Conservation (phyloP, 2,329 filamentous ascomycete genomes). For the Fusarium mexicanum region DNA sequence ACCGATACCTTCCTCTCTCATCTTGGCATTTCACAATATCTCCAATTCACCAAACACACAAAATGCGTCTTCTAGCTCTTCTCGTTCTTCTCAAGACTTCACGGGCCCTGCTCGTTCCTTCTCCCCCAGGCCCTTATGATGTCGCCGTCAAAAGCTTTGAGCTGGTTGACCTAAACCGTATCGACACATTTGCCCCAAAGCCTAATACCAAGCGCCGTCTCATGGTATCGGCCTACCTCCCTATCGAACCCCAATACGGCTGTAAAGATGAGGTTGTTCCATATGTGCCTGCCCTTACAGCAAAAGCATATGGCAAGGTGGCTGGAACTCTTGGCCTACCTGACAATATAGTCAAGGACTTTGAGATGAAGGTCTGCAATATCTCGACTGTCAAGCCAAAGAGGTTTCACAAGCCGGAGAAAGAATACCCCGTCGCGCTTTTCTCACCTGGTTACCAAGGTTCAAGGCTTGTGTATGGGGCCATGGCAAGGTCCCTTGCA, state of each 20-base stretch:
- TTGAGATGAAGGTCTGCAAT: slow-evolving; percentile 21
- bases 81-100: neutral
- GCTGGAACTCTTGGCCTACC: neutral
- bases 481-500: slow-evolving; percentile 54
- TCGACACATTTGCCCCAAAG: slow-evolving; percentile 9
- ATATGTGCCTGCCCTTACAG: neutral
- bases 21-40: neutral
- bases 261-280: neutral
- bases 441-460: slow-evolving; percentile 56
- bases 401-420: neutral
- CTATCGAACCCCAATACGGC: slow-evolving; percentile 1
- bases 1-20: too few species aligned
- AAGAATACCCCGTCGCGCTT: slow-evolving; percentile 33
- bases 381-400: slow-evolving; percentile 1
- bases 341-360: neutral
- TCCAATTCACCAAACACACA: accelerated
- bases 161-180: slow-evolving; percentile 1
- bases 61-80: neutral
- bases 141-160: slow-evolving; percentile 11
- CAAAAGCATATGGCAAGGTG: neutral
- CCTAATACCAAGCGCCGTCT: slow-evolving; percentile 6
- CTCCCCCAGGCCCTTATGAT: neutral
- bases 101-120: slow-evolving; percentile 1
- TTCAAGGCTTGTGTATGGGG: slow-evolving; percentile 54
- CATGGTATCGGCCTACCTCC: slow-evolving; percentile 24